Base-by-base conservation (phyloP, 495 filamentous ascomycete species). In the Amphirosellinia nigrospora region DNA sequence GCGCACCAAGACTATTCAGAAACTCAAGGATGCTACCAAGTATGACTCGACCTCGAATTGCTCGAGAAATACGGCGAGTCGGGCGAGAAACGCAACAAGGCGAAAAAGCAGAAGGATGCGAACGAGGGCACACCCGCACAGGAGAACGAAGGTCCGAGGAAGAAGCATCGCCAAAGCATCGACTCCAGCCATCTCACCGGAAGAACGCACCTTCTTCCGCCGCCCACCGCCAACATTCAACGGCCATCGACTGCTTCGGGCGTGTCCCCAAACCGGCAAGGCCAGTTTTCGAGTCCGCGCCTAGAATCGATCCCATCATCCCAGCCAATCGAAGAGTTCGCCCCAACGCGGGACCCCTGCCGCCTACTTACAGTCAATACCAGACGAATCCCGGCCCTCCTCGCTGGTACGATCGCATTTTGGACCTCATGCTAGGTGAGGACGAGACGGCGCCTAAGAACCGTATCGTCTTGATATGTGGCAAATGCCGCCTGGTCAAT, bases 381-480 rank as follows among this genome's bases (percentile, higher is more conserved):
- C 74, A 87, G 75, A 74, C 81, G 70, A 85, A 78, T 72, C 61
- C 78, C 0, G 75, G 78, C 26, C 86, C 86, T 50, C 82, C 89
- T 43, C 88, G 90, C 70, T 98, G 96, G 96, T 98, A 98, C 78
- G 96, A 99, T 75, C 89, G 96, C 52, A 87, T 99, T 39, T 80
- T 98, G 46, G 96, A 99, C 75, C 89, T 97, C 6, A 86, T 99
- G 38, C 84, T 99, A 0, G 96, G 96, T 28, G 96, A 99, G 79
- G 96, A 99, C 73, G 96, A 99, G 80, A 95, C 92, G 46, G 90
- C 92, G 32, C 88, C 96, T 0, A 95, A 93, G 80, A 97, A 98
- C 80, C 88, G 96, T 6, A 88, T 97, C 62, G 96, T 90, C 32
- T 79, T 99, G 74, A 96, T 99, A 61, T 99, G 96, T 81, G 71